Evolutionary conservation across 108 stramenopile genomes (phyloP), one percentile per base, ranked within the genome.

Genomic region (Nitzschia sp.): DNA sequence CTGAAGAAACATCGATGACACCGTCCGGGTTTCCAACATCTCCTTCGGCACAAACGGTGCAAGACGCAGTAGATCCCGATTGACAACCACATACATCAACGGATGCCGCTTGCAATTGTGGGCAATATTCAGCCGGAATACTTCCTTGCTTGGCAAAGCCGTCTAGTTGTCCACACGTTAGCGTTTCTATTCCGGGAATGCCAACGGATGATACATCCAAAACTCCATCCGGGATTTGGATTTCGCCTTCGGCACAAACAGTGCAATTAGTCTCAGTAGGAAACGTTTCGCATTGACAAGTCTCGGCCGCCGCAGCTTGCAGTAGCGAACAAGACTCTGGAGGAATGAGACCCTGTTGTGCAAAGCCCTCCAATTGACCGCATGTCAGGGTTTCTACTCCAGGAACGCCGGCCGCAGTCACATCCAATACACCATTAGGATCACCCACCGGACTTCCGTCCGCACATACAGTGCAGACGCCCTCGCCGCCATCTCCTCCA

Each of bases 21-120:
- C 38, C 61, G 19, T 27, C 21, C 32, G 31, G 42, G 42, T 62
- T 62, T 0, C 42, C 42, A 4, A 62, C 36, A n/a, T 18, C 61
- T 24, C 61, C 61, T 17, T 31, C 4, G 13, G 24, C 38, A 25
- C 61, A 62, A 1, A 46, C 61, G n/a, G 32, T 42, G 26, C 61
- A 62, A 15, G 24, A 42, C 32, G 36, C 21, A 24, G 61, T 21
- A 46, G n/a, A 8, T 51, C 21, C 49, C 49, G 49, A 23, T 0
- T 42, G 42, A 62, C 61, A 62, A 45, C 23, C 61, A 46, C 61
- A 62, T 1, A 2, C 11, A 2, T 15, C 8, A 0, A 17, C 61
- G 5, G 61, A 34, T 34, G 33, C n/a, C 5, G 17, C 24, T 62
- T 62, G 61, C 31, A 62, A 34, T 1, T n/a, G 24, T 1, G 61